A percentile compares a stretch with the other conserved stretches of the same genome.
phyloP scores from a whole-genome alignment of 768 basidiomycete species.

The Pisolithus tinctorius region DNA sequence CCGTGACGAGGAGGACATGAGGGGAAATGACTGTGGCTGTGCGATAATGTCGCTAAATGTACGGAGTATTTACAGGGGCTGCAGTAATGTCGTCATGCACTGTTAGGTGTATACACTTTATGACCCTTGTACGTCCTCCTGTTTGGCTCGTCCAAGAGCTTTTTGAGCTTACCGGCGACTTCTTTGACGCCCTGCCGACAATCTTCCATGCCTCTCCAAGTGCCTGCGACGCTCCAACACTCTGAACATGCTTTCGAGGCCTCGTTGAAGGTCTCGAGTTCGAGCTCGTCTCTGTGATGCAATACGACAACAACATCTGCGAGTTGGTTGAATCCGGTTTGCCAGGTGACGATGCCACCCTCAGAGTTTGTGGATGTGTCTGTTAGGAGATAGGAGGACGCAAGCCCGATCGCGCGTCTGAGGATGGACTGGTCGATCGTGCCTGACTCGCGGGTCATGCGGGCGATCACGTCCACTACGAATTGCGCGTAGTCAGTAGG shows the following conservation, averaged over 20 bases:
- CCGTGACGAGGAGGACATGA: neutral
- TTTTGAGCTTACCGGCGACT: conserved; percentile 56
- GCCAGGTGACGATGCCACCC: conserved; percentile 56
- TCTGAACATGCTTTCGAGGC: conserved; percentile 62
- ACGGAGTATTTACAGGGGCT: neutral
- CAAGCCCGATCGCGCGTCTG: conserved; percentile 58
- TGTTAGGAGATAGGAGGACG: conserved; percentile 74
- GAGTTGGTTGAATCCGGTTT: conserved; percentile 56
- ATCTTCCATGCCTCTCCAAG: conserved; percentile 62
- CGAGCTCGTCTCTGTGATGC: conserved; percentile 58
- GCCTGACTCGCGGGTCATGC: conserved; percentile 39
- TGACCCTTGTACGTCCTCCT: conserved; percentile 26
- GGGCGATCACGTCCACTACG: conserved; percentile 48
- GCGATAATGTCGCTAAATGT: neutral
- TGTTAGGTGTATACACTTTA: conserved; percentile 26
- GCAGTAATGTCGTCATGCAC: conserved; percentile 5
- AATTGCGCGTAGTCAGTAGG: conserved; percentile 58
- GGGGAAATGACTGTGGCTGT: neutral
- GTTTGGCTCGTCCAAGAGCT: conserved; percentile 31
- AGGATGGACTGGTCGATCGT: conserved; percentile 55
- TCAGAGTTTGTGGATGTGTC: conserved; percentile 61
- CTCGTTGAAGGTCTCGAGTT: conserved; percentile 69
- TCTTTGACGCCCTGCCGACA: conserved; percentile 56
- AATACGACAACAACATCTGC: conserved; percentile 71
- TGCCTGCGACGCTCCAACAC: conserved; percentile 68